Base-by-base conservation (phyloP, 148 eudicot species). In the Cornus kousa region DNA sequence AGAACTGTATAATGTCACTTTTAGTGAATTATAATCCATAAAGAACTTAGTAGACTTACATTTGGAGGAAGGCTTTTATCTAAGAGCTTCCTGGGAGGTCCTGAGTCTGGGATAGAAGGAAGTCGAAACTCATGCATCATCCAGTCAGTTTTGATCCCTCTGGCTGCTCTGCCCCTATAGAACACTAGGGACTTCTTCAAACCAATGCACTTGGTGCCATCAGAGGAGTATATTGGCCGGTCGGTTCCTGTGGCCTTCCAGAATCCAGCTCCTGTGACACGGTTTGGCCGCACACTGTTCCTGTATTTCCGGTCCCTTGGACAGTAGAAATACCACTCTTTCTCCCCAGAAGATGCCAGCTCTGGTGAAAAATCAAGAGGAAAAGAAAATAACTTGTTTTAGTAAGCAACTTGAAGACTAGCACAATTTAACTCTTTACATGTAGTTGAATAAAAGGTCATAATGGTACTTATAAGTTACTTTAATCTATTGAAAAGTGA, bases 181-280 rank as follows among this genome's bases (percentile, higher is more conserved):
- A 87, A 87, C 5, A 85, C 93, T 7, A 84, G 78, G 20, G 88
- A 86, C 74, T 91, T 91, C 84, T 91, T 91, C 79, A 91, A 80
- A 33, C 94, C 94, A 35, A 91, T 89, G 81, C 94, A 91, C 77
- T 82, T 85, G 59, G 80, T 24, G 24, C 89, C 86, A 68, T 86
- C 81, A 0, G 94, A 91, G 28, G 92, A 91, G 80, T 89, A 91
- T 35, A 91, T 89, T 40, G 89, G 94, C 71, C 92, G 64, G 55
- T 91, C 94, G 0, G 94, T 91, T 73, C 94, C 94, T 0, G 94
- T 91, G 60, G 94, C 94, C 72, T 91, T 91, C 94, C 94, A 91
- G 64, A 91, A 91, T 1, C 94, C 94, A 55, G 91, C 87, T 39
- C 86, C 86, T 4, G 94, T 91, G 2, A 91, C 94, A 8, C 94